These are phyloP conservation scores for Volutella citrinella DNA, from an alignment of 2,329 filamentous ascomycete genomes.

Conservation along the genomic window DNA sequence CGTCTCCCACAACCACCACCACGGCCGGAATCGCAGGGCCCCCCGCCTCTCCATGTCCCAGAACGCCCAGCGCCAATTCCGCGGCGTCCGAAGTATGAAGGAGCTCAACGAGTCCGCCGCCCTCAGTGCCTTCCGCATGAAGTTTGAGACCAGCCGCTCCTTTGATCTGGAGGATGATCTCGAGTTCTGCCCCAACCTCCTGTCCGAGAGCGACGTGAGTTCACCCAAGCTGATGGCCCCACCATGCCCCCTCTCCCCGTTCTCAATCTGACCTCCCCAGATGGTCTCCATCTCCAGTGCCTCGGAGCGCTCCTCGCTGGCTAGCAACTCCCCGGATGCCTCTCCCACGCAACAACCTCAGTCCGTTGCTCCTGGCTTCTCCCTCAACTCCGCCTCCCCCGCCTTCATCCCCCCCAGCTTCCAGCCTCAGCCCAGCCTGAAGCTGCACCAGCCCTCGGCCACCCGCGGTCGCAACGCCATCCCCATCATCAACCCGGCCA, in stretches of 20 bases:
- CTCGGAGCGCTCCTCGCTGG: conserved; percentile 91
- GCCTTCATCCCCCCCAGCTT: conserved; percentile 64
- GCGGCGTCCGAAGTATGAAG: conserved; percentile 80
- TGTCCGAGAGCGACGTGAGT: conserved; percentile 92
- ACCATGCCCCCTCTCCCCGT: too few species aligned
- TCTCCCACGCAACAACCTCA: conserved; percentile 88
- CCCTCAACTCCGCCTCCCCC: conserved; percentile 65
- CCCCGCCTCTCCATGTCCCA: conserved; percentile 78
- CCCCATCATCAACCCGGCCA: conserved; percentile 94
- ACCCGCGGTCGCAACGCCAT: conserved; percentile 92
- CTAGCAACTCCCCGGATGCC: conserved; percentile 87
- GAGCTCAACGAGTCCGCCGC: conserved; percentile 77
- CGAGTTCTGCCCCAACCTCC: conserved; percentile 88
- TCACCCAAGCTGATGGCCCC: too few species aligned
- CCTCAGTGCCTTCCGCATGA: conserved; percentile 74
- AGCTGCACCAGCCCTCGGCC: conserved; percentile 87
- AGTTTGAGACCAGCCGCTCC: conserved; percentile 87
- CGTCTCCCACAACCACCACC: conserved; percentile 73
- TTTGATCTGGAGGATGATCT: conserved; percentile 96
- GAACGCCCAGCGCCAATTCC: conserved; percentile 82
- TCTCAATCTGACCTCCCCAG: conserved; percentile 50
- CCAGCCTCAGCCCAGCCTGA: conserved; percentile 66
- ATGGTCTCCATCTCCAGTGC: conserved; percentile 88
- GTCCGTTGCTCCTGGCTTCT: conserved; percentile 74
- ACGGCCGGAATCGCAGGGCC: conserved; percentile 79